Evolutionary conservation across 805 yeast species (phyloP).

Genomic region (Ogataea wickerhamii): DNA sequence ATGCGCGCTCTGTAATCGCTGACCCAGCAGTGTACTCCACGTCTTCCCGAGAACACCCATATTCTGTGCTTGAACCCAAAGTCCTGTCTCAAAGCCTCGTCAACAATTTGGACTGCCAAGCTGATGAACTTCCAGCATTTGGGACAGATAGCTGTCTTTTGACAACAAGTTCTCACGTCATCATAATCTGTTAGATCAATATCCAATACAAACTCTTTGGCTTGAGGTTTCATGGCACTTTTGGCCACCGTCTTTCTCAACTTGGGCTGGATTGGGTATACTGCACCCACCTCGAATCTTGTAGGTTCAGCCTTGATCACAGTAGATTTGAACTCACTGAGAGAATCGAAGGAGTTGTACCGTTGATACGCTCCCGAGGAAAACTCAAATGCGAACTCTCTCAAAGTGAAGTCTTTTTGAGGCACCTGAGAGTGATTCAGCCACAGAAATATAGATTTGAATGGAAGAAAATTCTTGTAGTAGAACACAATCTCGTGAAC

Average conservation of each 20-base stretch:
- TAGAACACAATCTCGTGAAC: conserved; percentile 67
- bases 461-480: conserved; percentile 71
- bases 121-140: conserved; percentile 94
- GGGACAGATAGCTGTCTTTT: conserved; percentile 75
- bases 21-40: conserved; percentile 99
- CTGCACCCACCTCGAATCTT: conserved; percentile 94
- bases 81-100: conserved; percentile 70
- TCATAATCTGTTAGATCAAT: conserved; percentile 98
- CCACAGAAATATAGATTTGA: conserved; percentile 81
- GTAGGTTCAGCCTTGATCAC: conserved; percentile 75
- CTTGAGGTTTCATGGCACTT: conserved; percentile 70
- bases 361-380: conserved; percentile 87
- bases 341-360: conserved; percentile 67
- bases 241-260: conserved; percentile 76
- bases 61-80: conserved; percentile 83
- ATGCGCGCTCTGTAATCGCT: conserved; percentile 79
- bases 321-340: conserved; percentile 73
- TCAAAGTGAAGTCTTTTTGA: conserved; percentile 70
- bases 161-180: conserved; percentile 88
- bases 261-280: conserved; percentile 82
- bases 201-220: conserved; percentile 91
- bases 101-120: conserved; percentile 75
- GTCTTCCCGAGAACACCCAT: conserved; percentile 97
- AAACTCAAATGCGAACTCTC: conserved; percentile 92
- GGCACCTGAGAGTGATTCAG: conserved; percentile 79